Base-by-base conservation (phyloP, 495 filamentous ascomycete genomes). In the Pseudomonodictys pantanalensis region DNA sequence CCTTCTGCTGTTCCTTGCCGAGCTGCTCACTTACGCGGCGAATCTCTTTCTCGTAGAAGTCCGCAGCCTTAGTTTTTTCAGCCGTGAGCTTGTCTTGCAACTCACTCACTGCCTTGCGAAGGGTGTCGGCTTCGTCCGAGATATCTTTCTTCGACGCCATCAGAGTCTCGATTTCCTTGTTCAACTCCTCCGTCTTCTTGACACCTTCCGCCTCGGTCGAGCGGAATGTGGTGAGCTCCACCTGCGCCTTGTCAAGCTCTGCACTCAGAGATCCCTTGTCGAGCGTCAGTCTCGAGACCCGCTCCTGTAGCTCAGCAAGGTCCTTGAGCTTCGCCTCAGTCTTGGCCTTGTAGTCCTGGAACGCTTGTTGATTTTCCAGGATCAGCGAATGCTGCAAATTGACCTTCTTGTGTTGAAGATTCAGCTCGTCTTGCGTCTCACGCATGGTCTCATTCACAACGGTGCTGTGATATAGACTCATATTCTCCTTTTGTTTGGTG, bases 401-500 rank as follows among this genome's bases (percentile, higher is more conserved):
- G 17, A 65, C 46, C 44, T 56, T 60, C 25, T 60, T 55, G 42
- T 60, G 43, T 38, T 56, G 51, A 9, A 46, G 8, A 25, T 60
- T 51, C 0, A 60, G 30, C 52, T 65, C 56, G 6, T 46, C 42
- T 22, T 56, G 50, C 5, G 56, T 26, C 1, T 56, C 33, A 3
- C 30, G 32, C 3, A 65, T 44, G 10, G 44, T 33, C 7, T 52
- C 56, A 20, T 56, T 50, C n/a, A 60, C 23, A 9, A 32, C 25
- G 1, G 62, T 49, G 18, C 29, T 49, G 28, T 51, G 62, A 38
- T 51, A 46, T 0, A 65, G 30, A 12, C 12, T 44, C 29, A 60
- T 56, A 38, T 60, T 58, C 10, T 52, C 51, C 46, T 60, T 52
- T 42, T 65, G 62, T n/a, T 55, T 52, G 18, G 51, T 45, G 3